phyloP scores from a whole-genome alignment of 2,329 filamentous ascomycete species.

The Aspergillus carbonarius region DNA sequence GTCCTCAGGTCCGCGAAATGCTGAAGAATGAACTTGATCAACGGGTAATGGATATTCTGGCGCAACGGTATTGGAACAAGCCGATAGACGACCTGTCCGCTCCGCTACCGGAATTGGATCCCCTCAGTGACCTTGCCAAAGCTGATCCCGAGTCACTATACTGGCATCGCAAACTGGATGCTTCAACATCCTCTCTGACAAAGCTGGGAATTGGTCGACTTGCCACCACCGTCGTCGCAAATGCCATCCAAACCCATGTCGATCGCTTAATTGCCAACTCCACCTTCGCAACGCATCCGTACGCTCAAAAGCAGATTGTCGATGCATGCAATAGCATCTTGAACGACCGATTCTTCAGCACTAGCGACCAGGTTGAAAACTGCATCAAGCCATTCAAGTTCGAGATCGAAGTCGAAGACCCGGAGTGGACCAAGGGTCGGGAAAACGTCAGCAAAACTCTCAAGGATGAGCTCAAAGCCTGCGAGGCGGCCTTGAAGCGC shows the following conservation, averaged over 20 bases:
- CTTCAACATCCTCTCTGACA: constrained; percentile 83
- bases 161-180: constrained; percentile 93
- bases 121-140: constrained; percentile 75
- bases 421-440: constrained; percentile 81
- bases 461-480: constrained; percentile 84
- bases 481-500: constrained; percentile 71
- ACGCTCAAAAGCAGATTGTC: constrained; percentile 86
- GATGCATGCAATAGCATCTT: constrained; percentile 87
- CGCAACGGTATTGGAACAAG: constrained; percentile 96
- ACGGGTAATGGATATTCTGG: constrained; percentile 87
- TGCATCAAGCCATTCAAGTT: constrained; percentile 99
- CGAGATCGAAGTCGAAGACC: constrained; percentile 89
- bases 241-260: constrained; percentile 80
- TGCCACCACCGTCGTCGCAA: constrained; percentile 86
- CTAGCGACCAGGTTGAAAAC: constrained; percentile 96
- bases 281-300: constrained; percentile 86
- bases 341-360: constrained; percentile 93
- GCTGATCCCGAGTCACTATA: constrained; percentile 81
- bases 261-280: constrained; percentile 75
- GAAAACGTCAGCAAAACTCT: constrained; percentile 78
- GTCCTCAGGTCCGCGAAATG: constrained; percentile 82
- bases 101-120: constrained; percentile 66
- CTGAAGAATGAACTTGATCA: constrained; percentile 93
- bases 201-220: constrained; percentile 91
- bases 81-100: constrained; percentile 80